Evolutionary conservation across 2,329 filamentous ascomycete species (phyloP).

Genomic region (Claviceps lovelessii): DNA sequence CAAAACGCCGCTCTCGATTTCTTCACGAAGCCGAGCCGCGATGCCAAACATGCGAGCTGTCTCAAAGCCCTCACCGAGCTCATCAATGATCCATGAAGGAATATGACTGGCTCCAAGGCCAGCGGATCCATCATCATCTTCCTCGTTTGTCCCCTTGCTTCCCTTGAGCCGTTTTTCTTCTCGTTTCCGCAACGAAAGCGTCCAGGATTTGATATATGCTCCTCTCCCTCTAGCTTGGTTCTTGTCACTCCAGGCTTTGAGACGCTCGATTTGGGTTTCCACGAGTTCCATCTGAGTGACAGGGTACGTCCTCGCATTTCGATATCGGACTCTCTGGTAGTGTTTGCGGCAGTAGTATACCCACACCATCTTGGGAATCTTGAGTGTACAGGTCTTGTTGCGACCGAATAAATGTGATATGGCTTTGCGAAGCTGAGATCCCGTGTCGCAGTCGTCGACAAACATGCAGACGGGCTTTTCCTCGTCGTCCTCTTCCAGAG

Average conservation of each 20-base stretch:
- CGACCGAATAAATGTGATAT: constrained; percentile 73
- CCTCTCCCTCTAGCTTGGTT: constrained; percentile 24
- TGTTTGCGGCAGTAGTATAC: constrained; percentile 68
- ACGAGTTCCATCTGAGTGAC: constrained; percentile 50
- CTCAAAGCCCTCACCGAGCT: constrained; percentile 31
- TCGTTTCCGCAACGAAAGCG: constrained; percentile 48
- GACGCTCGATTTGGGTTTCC: constrained; percentile 43
- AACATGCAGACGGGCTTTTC: constrained; percentile 36
- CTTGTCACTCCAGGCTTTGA: constrained; percentile 47
- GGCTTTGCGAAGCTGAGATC: constrained; percentile 53
- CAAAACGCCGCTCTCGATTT: constrained; percentile 28
- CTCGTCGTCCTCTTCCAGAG: constrained; percentile 7
- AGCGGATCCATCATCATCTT: constrained; percentile 13
- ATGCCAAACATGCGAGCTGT: constrained; percentile 33
- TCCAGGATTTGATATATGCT: constrained; percentile 34
- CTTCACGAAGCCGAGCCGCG: constrained; percentile 28
- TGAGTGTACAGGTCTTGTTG: constrained; percentile 63
- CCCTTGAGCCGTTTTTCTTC: constrained; percentile 41
- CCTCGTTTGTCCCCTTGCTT: constrained; percentile 17
- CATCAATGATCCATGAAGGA: constrained; percentile 34
- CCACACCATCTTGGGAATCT: constrained; percentile 57
- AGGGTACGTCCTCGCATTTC: constrained; percentile 47
- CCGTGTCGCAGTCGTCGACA: constrained; percentile 42
- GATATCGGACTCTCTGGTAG: constrained; percentile 62
- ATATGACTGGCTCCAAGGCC: constrained; percentile 26